Evolutionary conservation across 2,329 filamentous ascomycete genomes (phyloP).

Genomic region (Aplosporella prunicola): DNA sequence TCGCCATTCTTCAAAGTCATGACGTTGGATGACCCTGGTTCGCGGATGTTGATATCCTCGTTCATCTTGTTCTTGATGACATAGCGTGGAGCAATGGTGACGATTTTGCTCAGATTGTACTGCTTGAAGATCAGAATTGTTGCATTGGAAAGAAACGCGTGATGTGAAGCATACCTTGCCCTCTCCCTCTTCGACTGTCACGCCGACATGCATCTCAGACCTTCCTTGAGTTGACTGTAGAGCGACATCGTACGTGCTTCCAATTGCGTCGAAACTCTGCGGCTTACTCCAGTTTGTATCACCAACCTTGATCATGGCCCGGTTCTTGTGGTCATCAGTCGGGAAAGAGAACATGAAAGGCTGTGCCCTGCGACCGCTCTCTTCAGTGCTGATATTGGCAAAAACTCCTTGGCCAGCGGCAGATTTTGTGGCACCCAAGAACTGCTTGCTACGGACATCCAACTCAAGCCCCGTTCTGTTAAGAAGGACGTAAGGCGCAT

Average conservation of each 20-base stretch:
- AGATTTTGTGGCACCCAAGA: slow-evolving; percentile 71
- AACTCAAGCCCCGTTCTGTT: slow-evolving; percentile 92
- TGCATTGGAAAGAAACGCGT: not conserved
- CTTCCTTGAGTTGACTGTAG: slow-evolving; percentile 61
- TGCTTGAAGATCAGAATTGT: slow-evolving; percentile 9
- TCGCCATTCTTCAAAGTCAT: slow-evolving; percentile 69
- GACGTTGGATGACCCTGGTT: slow-evolving; percentile 82
- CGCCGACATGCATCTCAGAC: slow-evolving; percentile 82
- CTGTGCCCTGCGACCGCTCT: slow-evolving; percentile 55
- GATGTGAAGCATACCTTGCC: slow-evolving; percentile 53
- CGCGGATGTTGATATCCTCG: slow-evolving; percentile 81
- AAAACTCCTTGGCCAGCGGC: slow-evolving; percentile 71
- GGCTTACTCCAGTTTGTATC: slow-evolving; percentile 95
- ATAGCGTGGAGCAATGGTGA: slow-evolving; percentile 86
- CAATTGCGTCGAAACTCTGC: slow-evolving; percentile 95
- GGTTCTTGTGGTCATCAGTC: slow-evolving; percentile 81
- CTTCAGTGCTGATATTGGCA: slow-evolving; percentile 40
- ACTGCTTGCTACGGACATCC: slow-evolving; percentile 78
- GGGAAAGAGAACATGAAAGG: slow-evolving; percentile 96
- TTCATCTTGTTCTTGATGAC: slow-evolving; percentile 87
- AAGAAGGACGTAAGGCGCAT: slow-evolving; percentile 86
- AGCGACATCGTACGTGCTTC: slow-evolving; percentile 81
- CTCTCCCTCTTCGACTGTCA: slow-evolving; percentile 81
- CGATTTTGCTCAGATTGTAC: slow-evolving; percentile 93
- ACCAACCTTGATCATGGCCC: slow-evolving; percentile 76